phyloP scores from a whole-genome alignment of 2,329 filamentous ascomycete genomes.

The Aureobasidium namibiae region DNA sequence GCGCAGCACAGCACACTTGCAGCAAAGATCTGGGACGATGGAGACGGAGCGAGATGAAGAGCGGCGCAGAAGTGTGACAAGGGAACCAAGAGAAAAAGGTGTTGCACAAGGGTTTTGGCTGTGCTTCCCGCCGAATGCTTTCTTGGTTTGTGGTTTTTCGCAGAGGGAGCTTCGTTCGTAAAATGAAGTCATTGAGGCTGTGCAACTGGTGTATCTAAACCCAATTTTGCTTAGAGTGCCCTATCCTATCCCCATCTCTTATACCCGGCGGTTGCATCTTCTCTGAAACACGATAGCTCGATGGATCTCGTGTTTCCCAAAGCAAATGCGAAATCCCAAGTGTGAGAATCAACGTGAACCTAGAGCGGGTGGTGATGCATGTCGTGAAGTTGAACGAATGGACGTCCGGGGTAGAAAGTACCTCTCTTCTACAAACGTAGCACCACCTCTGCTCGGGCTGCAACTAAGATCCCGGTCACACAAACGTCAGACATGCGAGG shows the following conservation, averaged over 20 bases:
- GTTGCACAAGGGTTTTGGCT: background rate
- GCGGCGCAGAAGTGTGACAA: conserved; percentile 2
- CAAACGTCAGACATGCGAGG: background rate
- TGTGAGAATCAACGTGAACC: too few species aligned
- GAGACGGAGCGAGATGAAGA: conserved; percentile 4
- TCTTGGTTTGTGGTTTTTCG: background rate
- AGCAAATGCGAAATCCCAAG: background rate
- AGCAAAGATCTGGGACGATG: background rate
- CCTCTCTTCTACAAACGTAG: background rate
- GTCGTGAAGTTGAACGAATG: background rate
- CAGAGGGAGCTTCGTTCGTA: background rate
- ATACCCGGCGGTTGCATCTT: background rate
- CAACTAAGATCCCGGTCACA: background rate
- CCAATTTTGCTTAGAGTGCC: background rate
- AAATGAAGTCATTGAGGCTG: conserved; percentile 6
- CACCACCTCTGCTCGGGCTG: background rate
- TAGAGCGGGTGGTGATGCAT: background rate
- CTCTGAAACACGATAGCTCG: background rate
- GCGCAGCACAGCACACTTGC: conserved; percentile 10
- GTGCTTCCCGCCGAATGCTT: background rate
- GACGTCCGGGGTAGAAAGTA: background rate
- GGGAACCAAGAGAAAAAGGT: background rate
- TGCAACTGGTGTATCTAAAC: conserved; percentile 8
- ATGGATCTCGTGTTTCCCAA: background rate
- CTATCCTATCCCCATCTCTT: background rate